Base-by-base conservation (phyloP, 768 basidiomycete species). In the Trametes coccinea region DNA sequence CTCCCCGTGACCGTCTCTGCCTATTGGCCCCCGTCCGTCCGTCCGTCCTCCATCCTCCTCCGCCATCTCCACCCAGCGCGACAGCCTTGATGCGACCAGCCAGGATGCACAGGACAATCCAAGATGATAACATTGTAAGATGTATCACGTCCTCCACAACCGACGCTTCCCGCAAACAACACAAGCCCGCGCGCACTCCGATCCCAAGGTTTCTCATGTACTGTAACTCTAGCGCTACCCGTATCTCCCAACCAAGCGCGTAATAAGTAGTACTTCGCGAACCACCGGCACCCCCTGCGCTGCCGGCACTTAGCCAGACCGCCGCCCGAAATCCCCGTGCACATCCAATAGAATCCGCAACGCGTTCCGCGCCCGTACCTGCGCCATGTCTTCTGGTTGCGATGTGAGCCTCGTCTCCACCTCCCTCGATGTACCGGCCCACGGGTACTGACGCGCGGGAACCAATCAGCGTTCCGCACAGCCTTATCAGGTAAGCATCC, bases 361-460 rank as follows among this genome's bases (percentile, higher is more conserved):
- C 13, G 95, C 96, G 79, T 98, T 98, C 59, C 96, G 83, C 17
- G 97, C 96, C 56, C 97, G 84, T 45, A 96, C 84, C 71, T 88
- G 86, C 33, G 93, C 85, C 77, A 98, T 81, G 60, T 98, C 96
- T 67, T 92, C 90, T 41, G 84, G 83, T 56, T 84, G 83, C 59
- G 84, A 81, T 6, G 84, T 92, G 59, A 89, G 83, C 56, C 79
- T 82, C 16, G 86, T 94, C 73, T 88, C 84, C 62, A 89, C 82
- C 70, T 84, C 84, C 55, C 78, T 80, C 55, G 82, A 86, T 70
- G 83, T 81, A 30, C 83, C 86, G 68, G 84, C 83, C 86, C 84
- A 94, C 44, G 95, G 95, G 76, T 90, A 96, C 89, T 93, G 40
- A 6, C 57, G 69, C 49, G 73, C 55, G 31, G 40, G 27, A 63